Base-by-base conservation (phyloP, 345 rosid species). In the Ceriops decandra region DNA sequence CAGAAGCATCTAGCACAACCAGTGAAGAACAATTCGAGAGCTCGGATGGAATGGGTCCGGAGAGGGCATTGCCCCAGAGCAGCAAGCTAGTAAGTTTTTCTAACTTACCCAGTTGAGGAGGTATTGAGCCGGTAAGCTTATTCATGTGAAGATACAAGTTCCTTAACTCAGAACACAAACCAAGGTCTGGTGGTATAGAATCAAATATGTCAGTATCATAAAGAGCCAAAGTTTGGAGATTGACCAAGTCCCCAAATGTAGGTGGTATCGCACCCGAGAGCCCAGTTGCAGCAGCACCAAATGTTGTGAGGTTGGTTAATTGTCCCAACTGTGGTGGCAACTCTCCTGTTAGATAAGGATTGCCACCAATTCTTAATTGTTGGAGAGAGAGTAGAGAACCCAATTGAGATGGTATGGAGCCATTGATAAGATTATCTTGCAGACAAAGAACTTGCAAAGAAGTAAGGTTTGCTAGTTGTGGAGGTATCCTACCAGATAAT, bases 121-220 rank as follows among this genome's bases (percentile, higher is more conserved):
- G 96, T 53, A 93, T 86, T 9, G 89, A 72, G 26, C 97, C 98
- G n/a, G 88, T 85, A 68, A 91, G 96, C 85, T 91, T 93, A 72
- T 91, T 93, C 95, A 89, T 87, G 80, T 93, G 93, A 83, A 93
- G 74, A 81, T 91, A 89, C 89, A 93, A 74, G 75, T 93, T 88
- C 77, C 92, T 88, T 42, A 93, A 79, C 83, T 89, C 95, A 0
- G 81, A 77, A 66, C 97, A 93, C 22, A 74, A 68, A 42, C 96
- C 95, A 5, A 93, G 90, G 71, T 93, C 93, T 31, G 90, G 81
- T 8, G 98, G 95, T 68, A 93, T 85, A 1, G 87, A 79, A 62
- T 96, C 98, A 61, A 72, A 83, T 17, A 93, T 33, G 54, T 89
- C 97, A 10, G 95, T 91, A 64, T 93, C 98, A 72, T 93, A 93